Conservation (phyloP, 1,284 basidiomycete genomes). For the Trametes sp. region DNA sequence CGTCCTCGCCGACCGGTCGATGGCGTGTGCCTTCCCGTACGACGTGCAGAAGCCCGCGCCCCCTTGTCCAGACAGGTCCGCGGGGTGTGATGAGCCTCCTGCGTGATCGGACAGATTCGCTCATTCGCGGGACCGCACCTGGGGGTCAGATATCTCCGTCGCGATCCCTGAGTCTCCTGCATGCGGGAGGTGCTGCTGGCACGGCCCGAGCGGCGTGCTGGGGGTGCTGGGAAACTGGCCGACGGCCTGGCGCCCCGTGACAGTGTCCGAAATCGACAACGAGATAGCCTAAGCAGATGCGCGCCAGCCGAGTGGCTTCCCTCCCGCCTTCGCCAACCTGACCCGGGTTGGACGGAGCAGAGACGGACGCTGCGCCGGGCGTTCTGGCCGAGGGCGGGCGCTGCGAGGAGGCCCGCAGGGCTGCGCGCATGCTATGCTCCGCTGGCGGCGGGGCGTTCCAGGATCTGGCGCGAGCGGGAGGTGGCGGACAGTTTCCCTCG, state of each 20-base stretch:
- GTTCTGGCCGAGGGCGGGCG: constrained; percentile 10
- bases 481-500: constrained; percentile 22
- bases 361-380: constrained; percentile 6
- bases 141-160: constrained; percentile 27
- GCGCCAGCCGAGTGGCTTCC: constrained; percentile 18
- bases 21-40: constrained; percentile 22
- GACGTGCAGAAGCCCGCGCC: constrained; percentile 21
- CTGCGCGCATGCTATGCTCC: neutral
- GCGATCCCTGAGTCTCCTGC: constrained; percentile 3
- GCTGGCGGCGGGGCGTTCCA: constrained; percentile 11
- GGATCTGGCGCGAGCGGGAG: constrained; percentile 26
- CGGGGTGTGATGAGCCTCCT: constrained; percentile 29
- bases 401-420: constrained; percentile 16
- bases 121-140: constrained; percentile 32
- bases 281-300: constrained; percentile 35
- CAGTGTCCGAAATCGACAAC: constrained; percentile 9
- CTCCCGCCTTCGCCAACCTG: constrained; percentile 18
- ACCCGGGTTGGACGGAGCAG: constrained; percentile 24
- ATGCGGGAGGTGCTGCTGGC: neutral
- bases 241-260: constrained; percentile 25
- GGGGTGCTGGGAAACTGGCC: constrained; percentile 12
- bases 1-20: constrained; percentile 18
- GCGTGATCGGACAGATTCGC: constrained; percentile 35
- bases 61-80: constrained; percentile 26
- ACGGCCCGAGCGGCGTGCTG: constrained; percentile 28